Percentiles rank a stretch among this genome's conserved stretches.
Evolutionary conservation across 2,329 filamentous ascomycete species (phyloP).

Genomic region (Fusarium sp.): DNA sequence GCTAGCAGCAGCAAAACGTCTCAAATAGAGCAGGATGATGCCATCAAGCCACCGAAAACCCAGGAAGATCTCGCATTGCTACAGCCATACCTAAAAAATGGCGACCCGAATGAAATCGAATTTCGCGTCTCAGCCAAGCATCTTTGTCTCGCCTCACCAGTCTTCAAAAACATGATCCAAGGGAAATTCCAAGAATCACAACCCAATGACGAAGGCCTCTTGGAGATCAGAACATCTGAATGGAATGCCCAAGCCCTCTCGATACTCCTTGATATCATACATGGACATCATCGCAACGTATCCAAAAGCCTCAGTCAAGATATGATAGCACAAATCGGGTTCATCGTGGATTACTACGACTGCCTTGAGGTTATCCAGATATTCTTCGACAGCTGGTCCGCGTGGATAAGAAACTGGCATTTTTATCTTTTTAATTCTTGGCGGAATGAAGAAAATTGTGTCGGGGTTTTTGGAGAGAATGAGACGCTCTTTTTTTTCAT

Average conservation of each 20-base stretch:
- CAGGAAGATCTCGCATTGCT: background rate
- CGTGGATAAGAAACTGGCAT: rapidly evolving
- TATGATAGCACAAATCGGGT: rapidly evolving
- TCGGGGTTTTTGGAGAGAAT: background rate
- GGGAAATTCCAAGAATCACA: background rate
- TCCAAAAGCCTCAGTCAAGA: background rate
- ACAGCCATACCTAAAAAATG: background rate
- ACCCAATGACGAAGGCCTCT: background rate
- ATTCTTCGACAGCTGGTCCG: background rate
- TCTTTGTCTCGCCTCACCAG: background rate
- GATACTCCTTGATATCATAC: background rate
- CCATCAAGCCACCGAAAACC: background rate
- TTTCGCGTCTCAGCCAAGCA: slow-evolving; percentile 1
- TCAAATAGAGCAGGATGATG: background rate
- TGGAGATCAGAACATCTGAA: background rate
- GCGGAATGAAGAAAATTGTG: no score
- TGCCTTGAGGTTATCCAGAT: background rate
- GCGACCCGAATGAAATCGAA: background rate
- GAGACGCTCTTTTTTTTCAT: background rate
- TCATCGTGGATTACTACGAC: background rate
- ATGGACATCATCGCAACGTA: background rate
- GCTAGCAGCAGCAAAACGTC: background rate
- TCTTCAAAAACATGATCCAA: background rate
- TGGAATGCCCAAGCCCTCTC: background rate
- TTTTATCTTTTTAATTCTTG: no score